Conservation (phyloP, 768 basidiomycete species). For the Russula sp. region DNA sequence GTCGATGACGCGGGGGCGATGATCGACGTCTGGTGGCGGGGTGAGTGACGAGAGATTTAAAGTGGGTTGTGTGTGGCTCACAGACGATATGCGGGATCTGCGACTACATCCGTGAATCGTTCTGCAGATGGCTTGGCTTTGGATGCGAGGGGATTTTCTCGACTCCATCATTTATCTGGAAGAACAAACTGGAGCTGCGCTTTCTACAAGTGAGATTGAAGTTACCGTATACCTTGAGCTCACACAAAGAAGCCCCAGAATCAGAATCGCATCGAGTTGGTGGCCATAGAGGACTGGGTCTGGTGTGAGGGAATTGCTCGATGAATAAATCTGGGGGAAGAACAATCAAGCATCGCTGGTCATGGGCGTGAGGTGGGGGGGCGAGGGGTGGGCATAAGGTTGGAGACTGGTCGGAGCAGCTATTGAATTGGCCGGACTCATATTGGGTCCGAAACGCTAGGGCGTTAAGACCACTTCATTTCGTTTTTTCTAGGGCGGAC, state of each 20-base stretch:
- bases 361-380: background rate
- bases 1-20: background rate
- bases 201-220: background rate
- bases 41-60: background rate
- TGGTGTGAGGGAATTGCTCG: background rate
- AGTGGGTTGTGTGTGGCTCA: background rate
- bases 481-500: background rate
- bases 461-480: background rate
- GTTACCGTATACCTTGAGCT: background rate
- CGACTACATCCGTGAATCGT: background rate
- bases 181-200: background rate
- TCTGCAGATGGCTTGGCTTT: background rate
- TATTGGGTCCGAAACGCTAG: background rate
- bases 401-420: background rate
- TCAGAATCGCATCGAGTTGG: background rate
- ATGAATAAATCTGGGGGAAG: background rate
- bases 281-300: background rate
- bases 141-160: background rate
- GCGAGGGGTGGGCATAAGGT: background rate
- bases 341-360: background rate
- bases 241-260: background rate
- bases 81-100: background rate
- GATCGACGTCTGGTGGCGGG: constrained; percentile 1
- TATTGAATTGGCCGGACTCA: background rate
- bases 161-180: background rate